phyloP scores from a whole-genome alignment of 768 basidiomycete genomes.

The Pisolithus orientalis region DNA sequence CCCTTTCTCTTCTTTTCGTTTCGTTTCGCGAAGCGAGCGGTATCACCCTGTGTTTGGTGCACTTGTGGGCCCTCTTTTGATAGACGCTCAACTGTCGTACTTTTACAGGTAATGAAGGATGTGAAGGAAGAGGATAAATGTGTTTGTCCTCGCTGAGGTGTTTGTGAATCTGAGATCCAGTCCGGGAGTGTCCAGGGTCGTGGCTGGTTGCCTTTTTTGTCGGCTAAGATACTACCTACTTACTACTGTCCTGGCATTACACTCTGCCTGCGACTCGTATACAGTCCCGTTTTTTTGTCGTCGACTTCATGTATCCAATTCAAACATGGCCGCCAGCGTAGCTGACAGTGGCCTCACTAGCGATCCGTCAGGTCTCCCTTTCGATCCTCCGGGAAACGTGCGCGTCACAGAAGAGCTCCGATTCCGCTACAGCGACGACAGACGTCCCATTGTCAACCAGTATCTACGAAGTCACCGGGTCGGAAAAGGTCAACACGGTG shows the following conservation, averaged over 20 bases:
- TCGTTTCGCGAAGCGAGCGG: not conserved
- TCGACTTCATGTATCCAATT: constrained; percentile 22
- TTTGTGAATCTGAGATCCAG: not conserved
- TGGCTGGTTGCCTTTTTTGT: not conserved
- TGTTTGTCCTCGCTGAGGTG: constrained; percentile 29
- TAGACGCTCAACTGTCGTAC: constrained; percentile 16
- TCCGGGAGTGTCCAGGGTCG: constrained; percentile 28
- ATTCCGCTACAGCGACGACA: constrained; percentile 34
- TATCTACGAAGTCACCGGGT: constrained; percentile 73
- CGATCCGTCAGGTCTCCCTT: constrained; percentile 26
- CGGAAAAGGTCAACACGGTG: constrained; percentile 87
- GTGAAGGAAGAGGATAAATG: constrained; percentile 48
- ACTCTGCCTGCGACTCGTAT: constrained; percentile 9
- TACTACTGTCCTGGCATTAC: constrained; percentile 12
- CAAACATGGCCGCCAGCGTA: constrained; percentile 19
- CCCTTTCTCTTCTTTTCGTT: not conserved
- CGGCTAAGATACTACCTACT: not conserved
- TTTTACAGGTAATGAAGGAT: constrained; percentile 39
- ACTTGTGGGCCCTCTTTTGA: constrained; percentile 17
- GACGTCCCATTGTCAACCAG: constrained; percentile 68
- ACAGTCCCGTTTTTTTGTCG: constrained; percentile 5
- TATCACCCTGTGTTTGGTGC: not conserved
- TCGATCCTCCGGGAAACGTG: constrained; percentile 39
- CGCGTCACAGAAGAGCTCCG: constrained; percentile 43
- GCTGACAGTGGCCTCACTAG: constrained; percentile 27